Evolutionary conservation across 2,329 filamentous ascomycete genomes (phyloP).

Genomic region (Hymenoscyphus scutula): DNA sequence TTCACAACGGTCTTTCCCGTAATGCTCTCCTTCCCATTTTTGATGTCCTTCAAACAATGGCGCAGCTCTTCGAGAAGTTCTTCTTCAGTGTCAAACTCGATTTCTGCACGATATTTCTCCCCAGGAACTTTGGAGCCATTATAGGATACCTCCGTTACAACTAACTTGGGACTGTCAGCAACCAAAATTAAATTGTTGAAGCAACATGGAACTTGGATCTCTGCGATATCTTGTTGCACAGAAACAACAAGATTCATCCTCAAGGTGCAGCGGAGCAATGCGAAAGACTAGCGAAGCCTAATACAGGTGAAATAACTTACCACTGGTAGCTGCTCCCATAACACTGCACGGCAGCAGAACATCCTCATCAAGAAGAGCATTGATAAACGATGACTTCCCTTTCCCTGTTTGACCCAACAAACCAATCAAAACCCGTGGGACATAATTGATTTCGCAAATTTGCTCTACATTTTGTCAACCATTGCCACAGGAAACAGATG

Average conservation of each 20-base stretch:
- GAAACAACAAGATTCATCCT: no score
- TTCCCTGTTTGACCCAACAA: slow-evolving; percentile 23
- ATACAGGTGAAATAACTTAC: no score
- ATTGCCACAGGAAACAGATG: neutral
- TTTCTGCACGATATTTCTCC: slow-evolving; percentile 42
- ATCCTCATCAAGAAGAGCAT: slow-evolving; percentile 44
- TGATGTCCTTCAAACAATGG: slow-evolving; percentile 14
- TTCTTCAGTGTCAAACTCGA: slow-evolving; percentile 30
- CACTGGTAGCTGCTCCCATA: slow-evolving; percentile 48
- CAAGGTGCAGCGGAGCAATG: neutral
- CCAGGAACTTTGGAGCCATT: slow-evolving; percentile 39
- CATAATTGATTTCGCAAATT: neutral
- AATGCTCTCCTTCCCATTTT: slow-evolving; percentile 34
- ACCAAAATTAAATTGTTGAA: slow-evolving; percentile 40
- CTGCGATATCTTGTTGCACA: no score
- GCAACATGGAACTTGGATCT: slow-evolving; percentile 20
- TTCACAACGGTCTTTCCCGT: no score
- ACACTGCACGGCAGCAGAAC: slow-evolving; percentile 46
- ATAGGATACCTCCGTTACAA: slow-evolving; percentile 42
- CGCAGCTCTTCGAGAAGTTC: slow-evolving; percentile 25
- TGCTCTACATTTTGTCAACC: neutral
- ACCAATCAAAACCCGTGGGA: slow-evolving; percentile 16
- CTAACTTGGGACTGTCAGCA: neutral
- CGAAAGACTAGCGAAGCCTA: no score
- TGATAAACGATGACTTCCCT: slow-evolving; percentile 25